Conservation (phyloP, 805 yeast species). For the Metschnikowia gelsemii region DNA sequence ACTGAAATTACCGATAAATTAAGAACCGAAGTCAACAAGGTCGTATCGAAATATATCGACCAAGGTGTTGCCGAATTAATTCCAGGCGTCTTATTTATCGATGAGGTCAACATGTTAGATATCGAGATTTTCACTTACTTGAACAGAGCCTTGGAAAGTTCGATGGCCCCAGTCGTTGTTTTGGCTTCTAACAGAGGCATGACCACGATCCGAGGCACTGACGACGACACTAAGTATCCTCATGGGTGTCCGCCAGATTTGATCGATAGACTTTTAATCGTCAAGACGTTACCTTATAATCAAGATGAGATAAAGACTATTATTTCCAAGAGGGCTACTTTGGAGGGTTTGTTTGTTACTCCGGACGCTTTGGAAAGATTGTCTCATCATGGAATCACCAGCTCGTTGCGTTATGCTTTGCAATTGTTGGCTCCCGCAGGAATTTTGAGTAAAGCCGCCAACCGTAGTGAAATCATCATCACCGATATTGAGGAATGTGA, state of each 20-base stretch:
- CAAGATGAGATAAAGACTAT: conserved; percentile 80
- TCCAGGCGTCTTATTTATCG: conserved; percentile 97
- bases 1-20: conserved; percentile 96
- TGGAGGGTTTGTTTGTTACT: conserved; percentile 68
- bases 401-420: conserved; percentile 87
- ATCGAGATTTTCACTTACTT: conserved; percentile 94
- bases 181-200: conserved; percentile 95
- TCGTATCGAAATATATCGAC: conserved; percentile 92
- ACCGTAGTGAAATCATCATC: conserved; percentile 64
- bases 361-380: conserved; percentile 72
- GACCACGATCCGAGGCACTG: conserved; percentile 88
- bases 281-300: conserved; percentile 86
- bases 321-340: conserved; percentile 74
- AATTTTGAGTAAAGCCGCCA: conserved; percentile 69
- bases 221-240: conserved; percentile 77
- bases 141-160: conserved; percentile 88
- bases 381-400: conserved; percentile 69
- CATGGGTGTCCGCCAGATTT: conserved; percentile 97
- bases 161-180: conserved; percentile 91
- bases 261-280: conserved; percentile 85
- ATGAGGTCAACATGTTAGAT: conserved; percentile 98
- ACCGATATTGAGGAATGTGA: conserved; percentile 84
- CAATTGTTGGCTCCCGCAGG: conserved; percentile 91
- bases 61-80: conserved; percentile 97
- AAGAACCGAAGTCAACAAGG: conserved; percentile 90